Percentiles rank a stretch among this genome's conserved stretches.
Evolutionary conservation across 306 rosid genomes (phyloP).

Genomic region (Benincasa hispida): DNA sequence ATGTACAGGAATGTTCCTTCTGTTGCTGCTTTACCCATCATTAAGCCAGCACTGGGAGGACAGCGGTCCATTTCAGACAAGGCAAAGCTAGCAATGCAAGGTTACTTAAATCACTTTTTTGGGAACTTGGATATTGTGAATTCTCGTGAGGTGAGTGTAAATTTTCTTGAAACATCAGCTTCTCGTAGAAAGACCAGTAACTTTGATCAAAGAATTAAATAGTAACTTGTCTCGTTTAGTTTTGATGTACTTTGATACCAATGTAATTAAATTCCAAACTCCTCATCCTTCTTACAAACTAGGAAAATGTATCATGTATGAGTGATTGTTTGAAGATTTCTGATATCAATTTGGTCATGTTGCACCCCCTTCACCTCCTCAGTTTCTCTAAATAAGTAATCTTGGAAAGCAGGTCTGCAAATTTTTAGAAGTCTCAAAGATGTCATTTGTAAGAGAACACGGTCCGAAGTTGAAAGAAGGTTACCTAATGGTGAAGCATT

Average conservation of each 20-base stretch:
- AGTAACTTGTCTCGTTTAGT: background rate
- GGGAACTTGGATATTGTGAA: constrained; percentile 79
- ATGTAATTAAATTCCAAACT: background rate
- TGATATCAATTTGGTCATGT: background rate
- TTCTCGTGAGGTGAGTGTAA: constrained; percentile 66
- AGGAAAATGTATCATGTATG: background rate
- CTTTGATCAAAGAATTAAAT: background rate
- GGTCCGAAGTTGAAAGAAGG: constrained; percentile 50
- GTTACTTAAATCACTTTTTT: constrained; percentile 65
- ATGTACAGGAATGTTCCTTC: constrained; percentile 69
- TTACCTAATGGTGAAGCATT: constrained; percentile 38
- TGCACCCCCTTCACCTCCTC: background rate
- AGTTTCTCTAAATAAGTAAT: background rate
- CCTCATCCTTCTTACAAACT: background rate
- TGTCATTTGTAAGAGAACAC: constrained; percentile 32
- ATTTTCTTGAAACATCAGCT: background rate
- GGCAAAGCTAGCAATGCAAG: constrained; percentile 82
- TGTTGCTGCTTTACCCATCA: constrained; percentile 63
- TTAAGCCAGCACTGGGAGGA: constrained; percentile 68
- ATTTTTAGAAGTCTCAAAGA: constrained; percentile 41
- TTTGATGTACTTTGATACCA: background rate
- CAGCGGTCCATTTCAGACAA: constrained; percentile 59
- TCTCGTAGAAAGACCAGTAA: background rate
- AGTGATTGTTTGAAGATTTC: background rate
- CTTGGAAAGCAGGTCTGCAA: constrained; percentile 31